These are phyloP conservation scores for Chrysoporthe deuterocubensis DNA, from an alignment of 2,329 filamentous ascomycete species.

Conservation along the genomic window DNA sequence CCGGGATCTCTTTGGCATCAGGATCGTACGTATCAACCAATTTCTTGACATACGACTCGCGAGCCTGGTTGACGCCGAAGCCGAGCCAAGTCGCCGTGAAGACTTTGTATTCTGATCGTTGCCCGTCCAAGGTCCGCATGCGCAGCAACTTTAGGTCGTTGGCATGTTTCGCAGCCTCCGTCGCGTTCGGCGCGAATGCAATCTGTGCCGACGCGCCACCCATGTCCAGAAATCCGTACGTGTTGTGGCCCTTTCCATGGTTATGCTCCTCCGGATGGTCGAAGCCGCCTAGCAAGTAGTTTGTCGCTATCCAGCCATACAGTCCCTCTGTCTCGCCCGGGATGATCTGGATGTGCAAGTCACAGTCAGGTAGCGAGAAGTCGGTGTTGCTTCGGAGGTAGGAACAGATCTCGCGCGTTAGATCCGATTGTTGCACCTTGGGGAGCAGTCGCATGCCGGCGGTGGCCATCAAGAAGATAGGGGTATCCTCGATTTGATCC, in stretches of 20 bases:
- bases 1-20: conserved; percentile 71
- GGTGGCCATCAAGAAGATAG: conserved; percentile 93
- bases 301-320: conserved; percentile 97
- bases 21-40: conserved; percentile 69
- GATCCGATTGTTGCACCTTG: conserved; percentile 68
- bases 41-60: conserved; percentile 79
- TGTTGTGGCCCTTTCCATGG: conserved; percentile 88
- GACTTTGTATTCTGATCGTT: conserved; percentile 78
- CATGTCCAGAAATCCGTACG: conserved; percentile 98
- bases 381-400: conserved; percentile 78
- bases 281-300: conserved; percentile 92
- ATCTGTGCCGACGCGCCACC: conserved; percentile 97
- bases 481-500: conserved; percentile 79
- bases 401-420: conserved; percentile 79
- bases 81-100: conserved; percentile 97
- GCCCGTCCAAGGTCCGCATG: conserved; percentile 80
- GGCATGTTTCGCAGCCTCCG: conserved; percentile 86
- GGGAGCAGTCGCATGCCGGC: conserved; percentile 91
- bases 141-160: conserved; percentile 87
- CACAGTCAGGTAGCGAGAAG: conserved; percentile 90
- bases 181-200: conserved; percentile 92
- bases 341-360: conserved; percentile 89
- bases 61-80: conserved; percentile 94
- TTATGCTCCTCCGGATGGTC: conserved; percentile 74
- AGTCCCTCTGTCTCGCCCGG: conserved; percentile 93